Base-by-base conservation (phyloP, 2,329 filamentous ascomycete genomes). In the Hypoxylon sp. region DNA sequence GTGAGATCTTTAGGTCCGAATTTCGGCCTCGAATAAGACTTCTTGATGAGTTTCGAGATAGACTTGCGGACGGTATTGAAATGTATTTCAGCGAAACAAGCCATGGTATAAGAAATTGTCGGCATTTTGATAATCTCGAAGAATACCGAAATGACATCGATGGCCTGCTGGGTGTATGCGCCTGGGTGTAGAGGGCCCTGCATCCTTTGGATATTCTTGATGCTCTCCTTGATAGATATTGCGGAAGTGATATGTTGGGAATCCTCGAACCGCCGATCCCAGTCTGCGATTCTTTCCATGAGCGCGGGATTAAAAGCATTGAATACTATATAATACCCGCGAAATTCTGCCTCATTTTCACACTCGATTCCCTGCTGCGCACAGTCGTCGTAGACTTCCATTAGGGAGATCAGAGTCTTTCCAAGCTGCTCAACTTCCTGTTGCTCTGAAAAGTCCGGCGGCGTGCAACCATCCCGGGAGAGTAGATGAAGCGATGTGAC, bases 341-440 rank as follows among this genome's bases (percentile, higher is more conserved):
- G 83, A 70, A 91, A 91, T 73, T 91, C 89, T 19, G 86, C 80
- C 74, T 91, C 89, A 66, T 91, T 90, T 64, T 84, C 80, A 73
- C 89, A 91, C 5, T 76, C 65, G 41, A 91, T 84, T 1, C 83
- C 83, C 63, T 87, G 85, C n/a, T 84, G 82, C 46, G 84, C 84
- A 75, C 89, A 90, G 72, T 90, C 87, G 69, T 91, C 88, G 73
- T 92, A 92, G 1, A 89, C 82, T 69, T 91, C 87, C 61, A 89
- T 86, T 13, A 92, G 80, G 1, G 90, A 91, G 13, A 91, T 81
- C 3, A 92, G 80, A 0, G 89, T 85, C 73, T 91, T 90, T 38
- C 87, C 86, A 14, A 92, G 82, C 74, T 91, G 90, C 75, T 91
- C 89, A 23, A 89, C 81, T 76, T 92, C 90, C 73, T 91, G 89